Evolutionary conservation across 192 early-diverging fungal genomes (phyloP).

Genomic region (Coemansia sp.): DNA sequence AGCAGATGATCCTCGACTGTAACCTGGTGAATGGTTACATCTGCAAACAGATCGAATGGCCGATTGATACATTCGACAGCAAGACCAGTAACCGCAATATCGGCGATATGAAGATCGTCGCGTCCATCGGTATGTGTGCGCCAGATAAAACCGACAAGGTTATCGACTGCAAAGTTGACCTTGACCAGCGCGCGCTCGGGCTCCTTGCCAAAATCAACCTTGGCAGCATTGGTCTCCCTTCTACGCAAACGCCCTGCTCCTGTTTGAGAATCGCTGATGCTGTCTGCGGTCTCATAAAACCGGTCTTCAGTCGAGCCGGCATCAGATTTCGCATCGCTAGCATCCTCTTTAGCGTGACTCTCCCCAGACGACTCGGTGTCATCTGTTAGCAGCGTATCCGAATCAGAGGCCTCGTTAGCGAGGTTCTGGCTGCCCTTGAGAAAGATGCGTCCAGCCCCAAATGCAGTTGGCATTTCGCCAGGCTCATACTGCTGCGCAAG

Average conservation of each 20-base stretch:
- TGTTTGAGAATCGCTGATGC: slow-evolving; percentile 15
- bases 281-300: slow-evolving; percentile 49
- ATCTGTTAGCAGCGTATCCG: background rate
- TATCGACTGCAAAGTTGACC: slow-evolving; percentile 54
- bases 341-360: background rate
- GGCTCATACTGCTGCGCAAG: slow-evolving; percentile 50
- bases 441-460: slow-evolving; percentile 46
- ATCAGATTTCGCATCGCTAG: slow-evolving; percentile 10
- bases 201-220: slow-evolving; percentile 39
- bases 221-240: slow-evolving; percentile 23
- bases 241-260: slow-evolving; percentile 29
- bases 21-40: slow-evolving; percentile 77
- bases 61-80: slow-evolving; percentile 68
- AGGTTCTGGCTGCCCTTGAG: slow-evolving; percentile 1
- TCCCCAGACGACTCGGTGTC: background rate
- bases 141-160: slow-evolving; percentile 54
- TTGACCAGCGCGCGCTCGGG: slow-evolving; percentile 42
- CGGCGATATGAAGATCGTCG: slow-evolving; percentile 50
- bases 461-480: slow-evolving; percentile 26
- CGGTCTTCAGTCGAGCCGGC: slow-evolving; percentile 35
- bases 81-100: slow-evolving; percentile 67
- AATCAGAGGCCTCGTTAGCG: slow-evolving; percentile 6
- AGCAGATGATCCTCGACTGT: slow-evolving; percentile 70
- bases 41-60: slow-evolving; percentile 65
- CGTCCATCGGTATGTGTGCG: slow-evolving; percentile 48